Evolutionary conservation across 257 asterid genomes (phyloP).

Genomic region (Nicotiana undulata): DNA sequence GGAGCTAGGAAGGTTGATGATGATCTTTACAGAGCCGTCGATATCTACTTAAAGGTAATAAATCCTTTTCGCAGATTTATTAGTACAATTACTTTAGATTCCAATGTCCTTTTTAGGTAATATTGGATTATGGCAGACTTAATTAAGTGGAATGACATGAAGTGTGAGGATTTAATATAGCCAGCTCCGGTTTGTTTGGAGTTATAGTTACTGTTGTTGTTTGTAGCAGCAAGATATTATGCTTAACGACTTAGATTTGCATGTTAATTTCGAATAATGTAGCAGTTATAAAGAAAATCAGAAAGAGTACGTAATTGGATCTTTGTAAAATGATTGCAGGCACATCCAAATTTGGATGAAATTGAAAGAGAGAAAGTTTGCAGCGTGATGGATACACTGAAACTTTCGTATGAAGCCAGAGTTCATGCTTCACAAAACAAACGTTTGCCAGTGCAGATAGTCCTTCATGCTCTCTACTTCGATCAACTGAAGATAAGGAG

Average conservation of each 20-base stretch:
- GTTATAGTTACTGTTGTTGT: no score
- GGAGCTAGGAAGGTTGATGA: constrained; percentile 73
- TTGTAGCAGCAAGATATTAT: not conserved
- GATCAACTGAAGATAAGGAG: constrained; percentile 80
- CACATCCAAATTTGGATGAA: constrained; percentile 82
- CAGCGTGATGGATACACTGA: constrained; percentile 86
- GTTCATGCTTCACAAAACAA: constrained; percentile 95
- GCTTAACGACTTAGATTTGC: no score
- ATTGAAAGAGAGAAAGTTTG: constrained; percentile 91
- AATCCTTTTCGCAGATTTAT: not conserved
- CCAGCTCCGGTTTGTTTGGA: no score
- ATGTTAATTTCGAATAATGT: no score
- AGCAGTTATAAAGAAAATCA: no score
- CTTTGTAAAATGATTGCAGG: constrained; percentile 25
- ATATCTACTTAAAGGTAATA: constrained; percentile 71
- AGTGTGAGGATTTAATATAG: no score
- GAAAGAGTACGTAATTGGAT: no score
- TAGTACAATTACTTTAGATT: no score
- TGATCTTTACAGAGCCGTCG: constrained; percentile 89
- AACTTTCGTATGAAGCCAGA: constrained; percentile 81
- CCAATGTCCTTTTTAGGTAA: no score
- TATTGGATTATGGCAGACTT: no score
- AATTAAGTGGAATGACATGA: no score
- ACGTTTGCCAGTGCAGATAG: constrained; percentile 84
- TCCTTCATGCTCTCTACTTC: constrained; percentile 84